Evolutionary conservation across 441 rosid species (phyloP).

Genomic region (Aleurites moluccanus): DNA sequence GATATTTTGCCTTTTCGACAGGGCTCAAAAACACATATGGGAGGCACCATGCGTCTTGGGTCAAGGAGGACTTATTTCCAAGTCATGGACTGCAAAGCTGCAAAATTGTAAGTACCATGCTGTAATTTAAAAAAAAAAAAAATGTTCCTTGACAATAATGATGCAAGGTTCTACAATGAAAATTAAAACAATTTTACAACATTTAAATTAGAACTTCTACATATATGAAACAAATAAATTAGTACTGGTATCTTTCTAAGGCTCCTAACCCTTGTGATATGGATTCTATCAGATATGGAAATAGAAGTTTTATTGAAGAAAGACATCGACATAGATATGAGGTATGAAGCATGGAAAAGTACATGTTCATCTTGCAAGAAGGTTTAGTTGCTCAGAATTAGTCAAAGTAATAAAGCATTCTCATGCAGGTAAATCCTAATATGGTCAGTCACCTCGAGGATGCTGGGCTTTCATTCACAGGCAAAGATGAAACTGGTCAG

Average conservation of each 20-base stretch:
- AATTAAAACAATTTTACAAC: not conserved
- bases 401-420: not conserved
- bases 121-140: not conserved
- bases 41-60: conserved; percentile 94
- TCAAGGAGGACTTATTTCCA: conserved; percentile 82
- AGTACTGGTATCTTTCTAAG: not conserved
- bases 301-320: conserved; percentile 65
- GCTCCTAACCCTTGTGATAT: conserved; percentile 12
- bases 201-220: not conserved
- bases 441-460: conserved; percentile 67
- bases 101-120: conserved; percentile 58
- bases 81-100: conserved; percentile 67
- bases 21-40: conserved; percentile 97
- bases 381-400: conserved; percentile 1
- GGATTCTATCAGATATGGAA: conserved; percentile 57
- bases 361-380: not conserved
- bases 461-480: conserved; percentile 80
- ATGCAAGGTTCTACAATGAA: not conserved
- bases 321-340: conserved; percentile 96
- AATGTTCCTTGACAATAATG: not conserved
- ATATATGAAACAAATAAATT: not conserved
- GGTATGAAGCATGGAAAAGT: conserved; percentile 35
- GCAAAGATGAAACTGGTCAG: conserved; percentile 81
- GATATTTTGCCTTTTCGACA: conserved; percentile 17
- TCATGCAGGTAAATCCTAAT: conserved; percentile 81